Conservation (phyloP, 192 early-diverging fungal genomes). For the Backusella macrospora region DNA sequence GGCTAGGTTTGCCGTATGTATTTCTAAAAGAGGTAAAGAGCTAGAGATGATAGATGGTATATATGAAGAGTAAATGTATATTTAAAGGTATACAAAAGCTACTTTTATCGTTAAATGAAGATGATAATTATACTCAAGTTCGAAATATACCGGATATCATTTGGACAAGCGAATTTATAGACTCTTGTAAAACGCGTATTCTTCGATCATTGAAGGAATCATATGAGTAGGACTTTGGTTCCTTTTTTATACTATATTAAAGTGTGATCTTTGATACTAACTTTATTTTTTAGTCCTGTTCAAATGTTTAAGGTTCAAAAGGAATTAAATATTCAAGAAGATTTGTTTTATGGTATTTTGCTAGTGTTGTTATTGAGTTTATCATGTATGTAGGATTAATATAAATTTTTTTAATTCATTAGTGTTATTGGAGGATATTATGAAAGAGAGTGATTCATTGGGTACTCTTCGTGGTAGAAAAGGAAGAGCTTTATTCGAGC, state of each 20-base stretch:
- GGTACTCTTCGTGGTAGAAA: neutral
- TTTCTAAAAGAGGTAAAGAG: neutral
- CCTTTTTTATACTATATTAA: neutral
- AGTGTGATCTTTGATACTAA: neutral
- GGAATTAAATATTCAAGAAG: neutral
- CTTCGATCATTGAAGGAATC: neutral
- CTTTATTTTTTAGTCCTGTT: neutral
- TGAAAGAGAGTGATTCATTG: neutral
- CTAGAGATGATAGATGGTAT: neutral
- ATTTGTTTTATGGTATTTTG: slow-evolving; percentile 8
- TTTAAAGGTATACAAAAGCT: neutral
- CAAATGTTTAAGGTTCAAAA: neutral
- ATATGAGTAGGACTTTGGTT: neutral
- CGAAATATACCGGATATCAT: neutral
- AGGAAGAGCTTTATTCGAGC: neutral
- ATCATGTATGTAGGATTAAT: neutral
- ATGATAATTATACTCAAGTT: neutral
- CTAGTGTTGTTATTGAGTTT: neutral
- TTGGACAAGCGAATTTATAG: neutral
- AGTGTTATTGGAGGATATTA: slow-evolving; percentile 11
- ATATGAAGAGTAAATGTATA: neutral
- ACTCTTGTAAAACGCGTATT: neutral
- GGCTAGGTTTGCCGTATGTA: neutral
- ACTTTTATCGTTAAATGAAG: neutral
- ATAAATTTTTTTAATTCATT: neutral